Evolutionary conservation across 2,329 filamentous ascomycete genomes (phyloP).

Genomic region (Calonectria fujianensis): DNA sequence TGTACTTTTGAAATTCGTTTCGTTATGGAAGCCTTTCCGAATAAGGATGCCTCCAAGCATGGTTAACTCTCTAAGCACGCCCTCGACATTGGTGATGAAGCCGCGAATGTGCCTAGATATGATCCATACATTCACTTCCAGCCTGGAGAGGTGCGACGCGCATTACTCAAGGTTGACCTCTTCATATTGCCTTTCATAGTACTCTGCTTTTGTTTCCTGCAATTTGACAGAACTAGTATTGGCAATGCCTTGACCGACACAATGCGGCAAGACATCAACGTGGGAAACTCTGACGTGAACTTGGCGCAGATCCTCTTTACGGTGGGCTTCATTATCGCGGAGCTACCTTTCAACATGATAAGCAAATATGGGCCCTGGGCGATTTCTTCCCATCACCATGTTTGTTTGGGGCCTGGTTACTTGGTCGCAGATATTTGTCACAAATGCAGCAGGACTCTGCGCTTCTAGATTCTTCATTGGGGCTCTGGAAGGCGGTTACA

Average conservation of each 20-base stretch:
- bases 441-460: slow-evolving; percentile 51
- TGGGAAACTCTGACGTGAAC: slow-evolving; percentile 71
- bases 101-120: slow-evolving; percentile 52
- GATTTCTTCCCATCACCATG: slow-evolving; percentile 57
- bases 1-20: too few species aligned
- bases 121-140: slow-evolving; percentile 44
- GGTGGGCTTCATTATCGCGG: slow-evolving; percentile 68
- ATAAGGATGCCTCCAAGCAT: slow-evolving; percentile 32
- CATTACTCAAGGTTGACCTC: slow-evolving; percentile 53
- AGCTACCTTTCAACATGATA: slow-evolving; percentile 58
- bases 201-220: slow-evolving; percentile 58
- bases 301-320: slow-evolving; percentile 71
- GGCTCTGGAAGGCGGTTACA: slow-evolving; percentile 57
- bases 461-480: slow-evolving; percentile 56
- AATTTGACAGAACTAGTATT: slow-evolving; percentile 64
- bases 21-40: slow-evolving; percentile 43
- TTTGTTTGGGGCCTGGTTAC: slow-evolving; percentile 57
- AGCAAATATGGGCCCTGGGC: slow-evolving; percentile 55
- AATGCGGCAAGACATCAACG: slow-evolving; percentile 67
- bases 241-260: slow-evolving; percentile 72
- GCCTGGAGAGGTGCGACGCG: slow-evolving; percentile 40
- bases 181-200: slow-evolving; percentile 56
- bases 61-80: slow-evolving; percentile 34
- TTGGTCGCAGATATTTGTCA: slow-evolving; percentile 56
- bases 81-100: slow-evolving; percentile 42